Evolutionary conservation across 176 grass and related monocot genomes (phyloP).

Genomic region (Rhipidocladum racemiflorum): DNA sequence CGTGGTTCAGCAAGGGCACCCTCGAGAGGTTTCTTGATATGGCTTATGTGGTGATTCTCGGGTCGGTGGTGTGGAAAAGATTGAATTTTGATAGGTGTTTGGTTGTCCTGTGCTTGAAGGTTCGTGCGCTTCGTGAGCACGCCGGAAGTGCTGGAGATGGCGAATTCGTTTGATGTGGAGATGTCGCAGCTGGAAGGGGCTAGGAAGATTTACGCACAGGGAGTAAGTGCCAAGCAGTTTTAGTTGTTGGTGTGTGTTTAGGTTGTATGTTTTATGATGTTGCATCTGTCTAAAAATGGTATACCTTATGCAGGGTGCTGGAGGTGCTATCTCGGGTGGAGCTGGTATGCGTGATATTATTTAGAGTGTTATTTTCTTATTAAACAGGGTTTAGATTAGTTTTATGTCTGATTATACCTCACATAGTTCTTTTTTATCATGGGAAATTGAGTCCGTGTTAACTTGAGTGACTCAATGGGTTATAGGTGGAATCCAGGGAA

Average conservation of each 20-base stretch:
- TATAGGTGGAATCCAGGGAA: slow-evolving; percentile 3
- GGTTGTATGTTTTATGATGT: slow-evolving; percentile 1
- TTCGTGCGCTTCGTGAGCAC: slow-evolving; percentile 98
- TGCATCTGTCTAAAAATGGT: slow-evolving; percentile 31
- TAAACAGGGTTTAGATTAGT: neutral
- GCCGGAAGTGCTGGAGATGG: slow-evolving; percentile 87
- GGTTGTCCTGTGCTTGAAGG: slow-evolving; percentile 42
- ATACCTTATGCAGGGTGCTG: slow-evolving; percentile 51
- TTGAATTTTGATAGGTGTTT: slow-evolving; percentile 25
- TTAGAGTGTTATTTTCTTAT: neutral
- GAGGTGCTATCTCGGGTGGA: slow-evolving; percentile 48
- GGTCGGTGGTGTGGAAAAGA: neutral
- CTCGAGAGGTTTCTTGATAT: slow-evolving; percentile 72
- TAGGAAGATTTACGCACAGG: slow-evolving; percentile 86
- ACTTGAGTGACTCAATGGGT: neutral
- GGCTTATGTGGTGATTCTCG: neutral
- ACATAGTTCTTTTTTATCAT: slow-evolving; percentile 18
- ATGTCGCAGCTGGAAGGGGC: slow-evolving; percentile 96
- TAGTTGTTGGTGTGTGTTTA: neutral
- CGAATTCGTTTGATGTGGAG: slow-evolving; percentile 75
- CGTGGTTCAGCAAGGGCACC: slow-evolving; percentile 96
- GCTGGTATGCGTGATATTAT: slow-evolving; percentile 49
- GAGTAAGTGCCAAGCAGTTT: slow-evolving; percentile 44
- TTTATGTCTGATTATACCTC: slow-evolving; percentile 15
- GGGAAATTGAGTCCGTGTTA: neutral